Conservation (phyloP, 192 early-diverging fungal genomes). For the Chytriomyces sp. region DNA sequence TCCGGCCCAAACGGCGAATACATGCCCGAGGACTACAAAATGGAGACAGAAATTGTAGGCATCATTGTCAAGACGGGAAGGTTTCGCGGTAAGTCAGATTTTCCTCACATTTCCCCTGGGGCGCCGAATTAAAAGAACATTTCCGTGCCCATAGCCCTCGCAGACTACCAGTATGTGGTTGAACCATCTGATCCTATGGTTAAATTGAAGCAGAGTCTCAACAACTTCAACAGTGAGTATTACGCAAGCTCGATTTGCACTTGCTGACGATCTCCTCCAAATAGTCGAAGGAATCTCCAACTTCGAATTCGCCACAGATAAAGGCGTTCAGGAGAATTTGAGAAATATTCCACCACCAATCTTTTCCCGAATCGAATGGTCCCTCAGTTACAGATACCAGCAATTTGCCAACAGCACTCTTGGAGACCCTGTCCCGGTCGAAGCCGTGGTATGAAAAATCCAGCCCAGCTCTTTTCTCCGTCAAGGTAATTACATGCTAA, state of each 20-base stretch:
- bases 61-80: conserved; percentile 58
- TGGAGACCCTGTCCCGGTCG: neutral
- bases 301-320: conserved; percentile 37
- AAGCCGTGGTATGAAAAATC: neutral
- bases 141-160: conserved; percentile 49
- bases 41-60: conserved; percentile 57
- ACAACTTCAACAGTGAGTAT: conserved; percentile 49
- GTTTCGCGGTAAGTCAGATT: conserved; percentile 56
- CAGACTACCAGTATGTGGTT: conserved; percentile 64
- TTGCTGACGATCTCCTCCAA: neutral
- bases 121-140: no score
- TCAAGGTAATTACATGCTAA: no score
- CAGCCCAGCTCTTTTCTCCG: neutral
- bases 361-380: conserved; percentile 56
- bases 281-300: conserved; percentile 49
- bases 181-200: conserved; percentile 47
- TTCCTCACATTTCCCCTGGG: neutral
- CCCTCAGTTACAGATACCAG: conserved; percentile 48
- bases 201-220: conserved; percentile 47
- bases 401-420: neutral
- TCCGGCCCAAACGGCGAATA: conserved; percentile 20
- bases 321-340: conserved; percentile 38
- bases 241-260: neutral
- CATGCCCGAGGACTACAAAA: conserved; percentile 5
- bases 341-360: conserved; percentile 60